These are phyloP conservation scores for Auriscalpium orientale DNA, from an alignment of 768 basidiomycete genomes.

Conservation along the genomic window DNA sequence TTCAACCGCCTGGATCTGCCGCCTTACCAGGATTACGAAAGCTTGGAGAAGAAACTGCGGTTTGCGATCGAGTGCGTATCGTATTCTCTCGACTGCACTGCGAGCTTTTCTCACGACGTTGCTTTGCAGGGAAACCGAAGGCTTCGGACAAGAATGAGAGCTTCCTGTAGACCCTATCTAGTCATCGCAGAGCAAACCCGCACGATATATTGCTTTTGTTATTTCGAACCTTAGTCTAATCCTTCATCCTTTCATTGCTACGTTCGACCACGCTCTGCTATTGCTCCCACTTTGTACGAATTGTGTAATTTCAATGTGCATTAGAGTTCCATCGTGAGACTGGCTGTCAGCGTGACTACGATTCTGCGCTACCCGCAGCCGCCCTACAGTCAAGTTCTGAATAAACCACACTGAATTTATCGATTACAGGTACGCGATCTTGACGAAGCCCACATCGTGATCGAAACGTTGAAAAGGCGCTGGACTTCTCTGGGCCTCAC, in stretches of 20 bases:
- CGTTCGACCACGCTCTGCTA: not conserved
- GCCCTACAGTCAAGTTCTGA: no score
- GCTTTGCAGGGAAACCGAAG: conserved; percentile 60
- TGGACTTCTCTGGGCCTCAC: no score
- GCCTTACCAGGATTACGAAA: conserved; percentile 83
- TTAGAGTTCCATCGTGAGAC: no score
- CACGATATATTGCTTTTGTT: not conserved
- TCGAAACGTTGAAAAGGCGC: no score
- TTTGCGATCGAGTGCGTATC: conserved; percentile 72
- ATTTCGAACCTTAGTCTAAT: not conserved
- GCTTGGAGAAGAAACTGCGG: conserved; percentile 76
- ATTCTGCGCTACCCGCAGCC: no score
- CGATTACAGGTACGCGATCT: no score
- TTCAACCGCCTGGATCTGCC: conserved; percentile 89
- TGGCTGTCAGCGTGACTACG: no score
- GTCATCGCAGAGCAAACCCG: no score
- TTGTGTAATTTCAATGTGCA: no score
- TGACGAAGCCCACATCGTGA: no score
- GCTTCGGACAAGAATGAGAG: conserved; percentile 41
- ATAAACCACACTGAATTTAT: no score
- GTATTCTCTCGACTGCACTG: not conserved
- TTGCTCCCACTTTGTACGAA: not conserved
- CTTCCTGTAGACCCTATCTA: no score
- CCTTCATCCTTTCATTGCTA: not conserved
- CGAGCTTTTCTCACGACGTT: not conserved